phyloP scores from a whole-genome alignment of 2,329 filamentous ascomycete genomes.

The Xylaria sp. region DNA sequence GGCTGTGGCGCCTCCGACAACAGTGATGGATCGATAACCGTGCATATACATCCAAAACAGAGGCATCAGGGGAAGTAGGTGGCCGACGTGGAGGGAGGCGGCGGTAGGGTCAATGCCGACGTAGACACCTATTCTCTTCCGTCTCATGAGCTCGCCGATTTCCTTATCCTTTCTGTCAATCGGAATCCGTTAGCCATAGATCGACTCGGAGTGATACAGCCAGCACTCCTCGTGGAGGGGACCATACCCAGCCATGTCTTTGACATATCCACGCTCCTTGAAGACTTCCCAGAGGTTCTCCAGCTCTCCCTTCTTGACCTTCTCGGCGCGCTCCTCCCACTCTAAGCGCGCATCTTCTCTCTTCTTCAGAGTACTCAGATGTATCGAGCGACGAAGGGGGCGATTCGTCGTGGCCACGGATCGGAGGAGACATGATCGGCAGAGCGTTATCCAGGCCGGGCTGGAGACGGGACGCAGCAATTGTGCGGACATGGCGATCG shows the following conservation, averaged over 20 bases:
- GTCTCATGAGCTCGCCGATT: conserved; percentile 59
- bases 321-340: conserved; percentile 45
- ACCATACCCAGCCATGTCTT: conserved; percentile 66
- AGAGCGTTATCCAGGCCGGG: conserved; percentile 21
- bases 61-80: conserved; percentile 76
- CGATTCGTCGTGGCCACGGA: conserved; percentile 15
- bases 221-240: neutral
- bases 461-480: conserved; percentile 6
- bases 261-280: conserved; percentile 67
- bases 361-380: conserved; percentile 42
- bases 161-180: conserved; percentile 30
- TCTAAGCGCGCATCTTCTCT: conserved; percentile 36
- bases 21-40: conserved; percentile 61
- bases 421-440: conserved; percentile 25
- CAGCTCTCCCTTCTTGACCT: conserved; percentile 46
- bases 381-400: conserved; percentile 34
- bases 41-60: conserved; percentile 79
- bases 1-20: conserved; percentile 70
- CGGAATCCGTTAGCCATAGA: neutral
- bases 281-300: conserved; percentile 58
- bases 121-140: conserved; percentile 66
- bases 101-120: conserved; percentile 80
- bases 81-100: conserved; percentile 71
- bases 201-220: neutral
- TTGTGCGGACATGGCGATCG: conserved; percentile 20